Percentiles rank a stretch among this genome's conserved stretches.
Conservation (phyloP, 192 early-diverging fungal genomes). For the Radiomyces spectabilis region DNA sequence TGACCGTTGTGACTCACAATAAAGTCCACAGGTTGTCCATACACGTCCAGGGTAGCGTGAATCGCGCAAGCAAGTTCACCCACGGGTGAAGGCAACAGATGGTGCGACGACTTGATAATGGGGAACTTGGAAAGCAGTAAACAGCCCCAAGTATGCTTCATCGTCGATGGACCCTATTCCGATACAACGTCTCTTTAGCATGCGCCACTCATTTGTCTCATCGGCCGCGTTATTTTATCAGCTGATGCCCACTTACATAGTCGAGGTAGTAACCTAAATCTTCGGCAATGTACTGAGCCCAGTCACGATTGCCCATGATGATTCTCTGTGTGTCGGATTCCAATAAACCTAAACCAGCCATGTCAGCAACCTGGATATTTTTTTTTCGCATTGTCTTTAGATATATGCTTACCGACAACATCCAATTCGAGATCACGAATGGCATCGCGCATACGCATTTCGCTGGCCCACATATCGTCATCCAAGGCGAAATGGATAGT, state of each 20-base stretch:
- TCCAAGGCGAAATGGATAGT: conserved; percentile 83
- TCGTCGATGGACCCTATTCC: conserved; percentile 60
- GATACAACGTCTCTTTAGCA: background rate
- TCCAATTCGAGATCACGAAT: conserved; percentile 73
- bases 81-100: conserved; percentile 70
- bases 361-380: too few species aligned
- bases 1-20: conserved; percentile 82
- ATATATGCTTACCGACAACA: conserved; percentile 52
- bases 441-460: conserved; percentile 60
- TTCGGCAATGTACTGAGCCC: conserved; percentile 70
- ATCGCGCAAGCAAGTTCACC: conserved; percentile 82
- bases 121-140: conserved; percentile 80
- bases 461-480: conserved; percentile 80
- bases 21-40: conserved; percentile 71
- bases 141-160: conserved; percentile 85
- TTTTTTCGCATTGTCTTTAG: too few species aligned
- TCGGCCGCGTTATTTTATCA: background rate
- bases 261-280: conserved; percentile 72
- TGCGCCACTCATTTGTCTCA: too few species aligned
- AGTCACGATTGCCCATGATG: conserved; percentile 82
- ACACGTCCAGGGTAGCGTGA: conserved; percentile 78
- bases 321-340: conserved; percentile 74
- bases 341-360: conserved; percentile 45
- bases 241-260: conserved; percentile 35
- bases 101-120: conserved; percentile 65